Conservation (phyloP, 805 yeast genomes). For the Teunomyces pallodes region DNA sequence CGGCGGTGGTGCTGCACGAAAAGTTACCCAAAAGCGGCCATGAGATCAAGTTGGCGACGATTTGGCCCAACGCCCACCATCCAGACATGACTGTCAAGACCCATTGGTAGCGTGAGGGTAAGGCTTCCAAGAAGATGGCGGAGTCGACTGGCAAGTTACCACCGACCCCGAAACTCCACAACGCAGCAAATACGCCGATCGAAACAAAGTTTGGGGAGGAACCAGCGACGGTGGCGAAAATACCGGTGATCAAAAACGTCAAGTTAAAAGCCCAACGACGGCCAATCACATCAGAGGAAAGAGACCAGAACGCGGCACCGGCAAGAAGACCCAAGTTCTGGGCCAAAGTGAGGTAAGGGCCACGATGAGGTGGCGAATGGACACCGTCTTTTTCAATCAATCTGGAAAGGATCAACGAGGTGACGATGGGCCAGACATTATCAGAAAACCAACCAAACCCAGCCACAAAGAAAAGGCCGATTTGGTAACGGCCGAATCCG, state of each 20-base stretch:
- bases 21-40: slow-evolving; percentile 56
- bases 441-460: slow-evolving; percentile 36
- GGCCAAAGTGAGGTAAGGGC: slow-evolving; percentile 41
- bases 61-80: slow-evolving; percentile 63
- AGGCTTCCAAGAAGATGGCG: slow-evolving; percentile 24
- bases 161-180: slow-evolving; percentile 28
- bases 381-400: slow-evolving; percentile 35
- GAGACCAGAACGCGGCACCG: slow-evolving; percentile 24
- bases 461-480: slow-evolving; percentile 22
- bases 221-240: slow-evolving; percentile 21
- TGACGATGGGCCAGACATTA: slow-evolving; percentile 40
- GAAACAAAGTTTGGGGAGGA: slow-evolving; percentile 21
- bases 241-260: slow-evolving; percentile 23
- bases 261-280: slow-evolving; percentile 26
- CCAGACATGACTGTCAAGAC: slow-evolving; percentile 20
- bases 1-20: slow-evolving; percentile 38
- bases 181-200: slow-evolving; percentile 18
- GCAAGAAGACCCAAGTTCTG: slow-evolving; percentile 25
- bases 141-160: slow-evolving; percentile 26
- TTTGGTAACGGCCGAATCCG: slow-evolving; percentile 31
- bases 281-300: slow-evolving; percentile 22
- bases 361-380: slow-evolving; percentile 29
- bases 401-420: slow-evolving; percentile 29
- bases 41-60: slow-evolving; percentile 48
- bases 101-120: slow-evolving; percentile 23